Evolutionary conservation across 2,329 filamentous ascomycete species (phyloP).

Genomic region (Neofusicoccum cordaticola): DNA sequence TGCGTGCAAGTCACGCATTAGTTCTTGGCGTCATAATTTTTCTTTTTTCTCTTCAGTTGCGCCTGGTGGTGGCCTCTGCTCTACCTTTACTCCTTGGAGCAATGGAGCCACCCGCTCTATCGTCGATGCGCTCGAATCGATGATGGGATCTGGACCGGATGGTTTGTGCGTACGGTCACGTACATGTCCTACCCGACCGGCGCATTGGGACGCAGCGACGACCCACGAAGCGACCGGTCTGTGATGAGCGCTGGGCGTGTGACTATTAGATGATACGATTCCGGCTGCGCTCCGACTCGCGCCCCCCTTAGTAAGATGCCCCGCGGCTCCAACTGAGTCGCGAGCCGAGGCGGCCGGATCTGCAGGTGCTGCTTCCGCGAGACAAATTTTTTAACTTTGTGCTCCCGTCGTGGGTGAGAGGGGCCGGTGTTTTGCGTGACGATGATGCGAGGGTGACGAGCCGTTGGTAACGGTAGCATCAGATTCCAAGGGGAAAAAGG

Average conservation of each 20-base stretch:
- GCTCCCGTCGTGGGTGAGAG: background rate
- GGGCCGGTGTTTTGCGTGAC: background rate
- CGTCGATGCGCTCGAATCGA: background rate
- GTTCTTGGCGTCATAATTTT: background rate
- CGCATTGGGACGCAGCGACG: background rate
- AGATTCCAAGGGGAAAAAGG: background rate
- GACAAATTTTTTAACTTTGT: background rate
- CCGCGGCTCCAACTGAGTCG: constrained; percentile 9
- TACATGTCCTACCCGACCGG: background rate
- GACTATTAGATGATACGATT: constrained; percentile 15
- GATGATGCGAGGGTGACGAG: background rate
- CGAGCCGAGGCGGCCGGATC: constrained; percentile 13
- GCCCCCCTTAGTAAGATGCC: constrained; percentile 4
- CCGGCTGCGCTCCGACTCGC: background rate
- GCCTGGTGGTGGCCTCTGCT: background rate
- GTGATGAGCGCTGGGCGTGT: constrained; percentile 11
- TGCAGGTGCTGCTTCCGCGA: constrained; percentile 12
- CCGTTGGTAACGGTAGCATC: background rate
- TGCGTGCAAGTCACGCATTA: constrained; percentile 10
- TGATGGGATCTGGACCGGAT: background rate
- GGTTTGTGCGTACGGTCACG: background rate
- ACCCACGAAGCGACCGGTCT: constrained; percentile 2
- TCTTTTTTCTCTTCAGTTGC: background rate
- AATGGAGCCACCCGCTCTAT: background rate
- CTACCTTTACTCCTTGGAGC: background rate